A percentile compares a stretch with the other conserved stretches of the same genome.
Evolutionary conservation across 352 stramenopile genomes (phyloP).

Genomic region (Phytophthora fragariae): DNA sequence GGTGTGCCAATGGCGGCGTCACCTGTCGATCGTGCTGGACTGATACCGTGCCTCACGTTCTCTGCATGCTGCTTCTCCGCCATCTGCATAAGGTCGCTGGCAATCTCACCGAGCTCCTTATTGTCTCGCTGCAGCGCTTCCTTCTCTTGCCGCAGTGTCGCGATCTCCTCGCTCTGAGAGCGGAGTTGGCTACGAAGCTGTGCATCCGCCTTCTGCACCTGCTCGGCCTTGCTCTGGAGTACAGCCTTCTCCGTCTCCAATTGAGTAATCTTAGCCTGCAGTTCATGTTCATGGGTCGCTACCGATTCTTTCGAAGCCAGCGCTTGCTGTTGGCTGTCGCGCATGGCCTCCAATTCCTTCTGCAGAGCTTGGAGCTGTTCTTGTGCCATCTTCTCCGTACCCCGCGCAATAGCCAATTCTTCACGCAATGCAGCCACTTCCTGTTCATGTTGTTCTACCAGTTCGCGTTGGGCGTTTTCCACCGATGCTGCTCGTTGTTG

Average conservation of each 20-base stretch:
- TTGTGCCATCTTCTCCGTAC: conserved; percentile 43
- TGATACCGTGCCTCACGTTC: conserved; percentile 26
- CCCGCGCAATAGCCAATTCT: conserved; percentile 37
- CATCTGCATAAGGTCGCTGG: conserved; percentile 76
- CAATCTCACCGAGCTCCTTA: conserved; percentile 65
- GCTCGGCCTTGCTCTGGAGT: conserved; percentile 62
- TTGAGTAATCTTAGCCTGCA: conserved; percentile 45
- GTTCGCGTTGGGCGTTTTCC: conserved; percentile 49
- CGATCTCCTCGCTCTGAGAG: conserved; percentile 51
- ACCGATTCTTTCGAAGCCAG: conserved; percentile 34
- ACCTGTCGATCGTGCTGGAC: conserved; percentile 39
- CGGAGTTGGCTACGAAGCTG: conserved; percentile 63
- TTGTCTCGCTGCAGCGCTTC: conserved; percentile 52
- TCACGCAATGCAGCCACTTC: conserved; percentile 40
- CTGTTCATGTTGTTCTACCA: conserved; percentile 47
- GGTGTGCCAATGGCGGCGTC: conserved; percentile 13
- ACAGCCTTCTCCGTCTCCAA: conserved; percentile 79
- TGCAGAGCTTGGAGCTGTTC: conserved; percentile 45
- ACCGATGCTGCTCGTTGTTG: conserved; percentile 56
- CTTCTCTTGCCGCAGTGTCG: conserved; percentile 43
- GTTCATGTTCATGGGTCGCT: conserved; percentile 33
- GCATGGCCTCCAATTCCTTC: conserved; percentile 38
- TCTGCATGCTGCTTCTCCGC: conserved; percentile 63
- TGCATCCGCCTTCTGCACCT: conserved; percentile 67
- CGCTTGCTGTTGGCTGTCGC: conserved; percentile 35